Conservation (phyloP, 2,329 filamentous ascomycete species). For the Hymenotorrendiella dingleyae region DNA sequence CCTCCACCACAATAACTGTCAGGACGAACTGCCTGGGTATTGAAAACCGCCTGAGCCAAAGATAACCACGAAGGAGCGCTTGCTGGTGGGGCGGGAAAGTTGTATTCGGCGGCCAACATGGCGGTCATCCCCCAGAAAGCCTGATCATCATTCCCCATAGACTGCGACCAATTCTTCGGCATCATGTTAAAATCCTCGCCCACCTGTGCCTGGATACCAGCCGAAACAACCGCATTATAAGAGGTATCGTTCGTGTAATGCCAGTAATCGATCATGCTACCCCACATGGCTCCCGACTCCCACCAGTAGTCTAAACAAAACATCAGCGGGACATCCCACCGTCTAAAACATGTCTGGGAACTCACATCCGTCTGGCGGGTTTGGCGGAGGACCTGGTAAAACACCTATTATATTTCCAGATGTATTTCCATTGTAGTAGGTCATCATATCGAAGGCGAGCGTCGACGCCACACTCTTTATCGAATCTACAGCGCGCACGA, state of each 20-base stretch:
- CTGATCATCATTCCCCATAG: constrained; percentile 34
- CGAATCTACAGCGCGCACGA: constrained; percentile 35
- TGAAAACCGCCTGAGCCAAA: constrained; percentile 73
- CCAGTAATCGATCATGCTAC: constrained; percentile 27
- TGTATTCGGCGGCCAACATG: constrained; percentile 71
- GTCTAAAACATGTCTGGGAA: constrained; percentile 1
- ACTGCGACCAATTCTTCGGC: constrained; percentile 39
- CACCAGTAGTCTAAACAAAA: constrained; percentile 48
- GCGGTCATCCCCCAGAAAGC: constrained; percentile 80
- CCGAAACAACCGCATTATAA: constrained; percentile 48
- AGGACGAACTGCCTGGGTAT: constrained; percentile 69
- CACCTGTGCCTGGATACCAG: constrained; percentile 54
- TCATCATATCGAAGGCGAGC: constrained; percentile 32
- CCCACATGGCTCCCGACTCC: constrained; percentile 41
- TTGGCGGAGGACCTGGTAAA: constrained; percentile 38
- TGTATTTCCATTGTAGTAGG: constrained; percentile 36
- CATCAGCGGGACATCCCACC: constrained; percentile 2
- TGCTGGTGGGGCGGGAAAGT: constrained; percentile 61
- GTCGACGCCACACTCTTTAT: constrained; percentile 29
- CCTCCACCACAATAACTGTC: constrained; percentile 66
- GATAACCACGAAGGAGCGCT: constrained; percentile 70
- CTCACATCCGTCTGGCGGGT: constrained; percentile 28
- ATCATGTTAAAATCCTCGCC: constrained; percentile 52
- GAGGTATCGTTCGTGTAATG: constrained; percentile 54
- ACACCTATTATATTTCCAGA: constrained; percentile 43